Percentiles rank a stretch among this genome's conserved stretches.
These are phyloP conservation scores for Ulota crispa DNA, from an alignment of 225 moss, liverwort and hornwort species.

Conservation along the genomic window DNA sequence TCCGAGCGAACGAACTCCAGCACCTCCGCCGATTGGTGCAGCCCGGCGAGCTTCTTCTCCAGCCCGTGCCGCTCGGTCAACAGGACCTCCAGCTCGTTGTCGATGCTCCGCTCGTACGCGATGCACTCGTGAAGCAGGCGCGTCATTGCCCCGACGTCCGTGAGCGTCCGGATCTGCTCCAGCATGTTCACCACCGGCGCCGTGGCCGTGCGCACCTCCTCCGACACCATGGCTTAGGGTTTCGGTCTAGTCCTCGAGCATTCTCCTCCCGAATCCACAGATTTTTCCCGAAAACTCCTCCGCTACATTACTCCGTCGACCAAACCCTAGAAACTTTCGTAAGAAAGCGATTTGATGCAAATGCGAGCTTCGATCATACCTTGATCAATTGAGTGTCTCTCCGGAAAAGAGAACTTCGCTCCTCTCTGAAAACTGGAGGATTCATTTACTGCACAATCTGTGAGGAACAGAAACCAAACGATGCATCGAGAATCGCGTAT, in stretches of 20 bases:
- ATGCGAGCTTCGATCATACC: neutral
- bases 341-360: neutral
- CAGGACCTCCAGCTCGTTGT: slow-evolving; percentile 72
- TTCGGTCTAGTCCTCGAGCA: slow-evolving; percentile 10
- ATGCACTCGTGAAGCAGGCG: slow-evolving; percentile 93
- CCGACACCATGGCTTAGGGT: slow-evolving; percentile 39
- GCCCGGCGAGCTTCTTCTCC: slow-evolving; percentile 70
- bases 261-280: slow-evolving; percentile 1
- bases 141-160: slow-evolving; percentile 91
- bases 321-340: neutral
- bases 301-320: neutral
- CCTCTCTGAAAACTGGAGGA: neutral
- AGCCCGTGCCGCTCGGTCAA: slow-evolving; percentile 75
- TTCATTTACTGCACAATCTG: neutral
- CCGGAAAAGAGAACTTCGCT: neutral
- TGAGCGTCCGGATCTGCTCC: slow-evolving; percentile 76
- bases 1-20: slow-evolving; percentile 83
- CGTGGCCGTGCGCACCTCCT: slow-evolving; percentile 30
- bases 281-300: neutral
- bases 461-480: too few relatives aligned
- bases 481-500: neutral
- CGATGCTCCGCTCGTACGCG: slow-evolving; percentile 78
- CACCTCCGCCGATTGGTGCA: slow-evolving; percentile 85
- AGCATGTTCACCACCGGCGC: slow-evolving; percentile 49
- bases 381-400: neutral